These are phyloP conservation scores for Dictyostelium firmibasis DNA, from an alignment of 78 protist genomes.

Conservation along the genomic window DNA sequence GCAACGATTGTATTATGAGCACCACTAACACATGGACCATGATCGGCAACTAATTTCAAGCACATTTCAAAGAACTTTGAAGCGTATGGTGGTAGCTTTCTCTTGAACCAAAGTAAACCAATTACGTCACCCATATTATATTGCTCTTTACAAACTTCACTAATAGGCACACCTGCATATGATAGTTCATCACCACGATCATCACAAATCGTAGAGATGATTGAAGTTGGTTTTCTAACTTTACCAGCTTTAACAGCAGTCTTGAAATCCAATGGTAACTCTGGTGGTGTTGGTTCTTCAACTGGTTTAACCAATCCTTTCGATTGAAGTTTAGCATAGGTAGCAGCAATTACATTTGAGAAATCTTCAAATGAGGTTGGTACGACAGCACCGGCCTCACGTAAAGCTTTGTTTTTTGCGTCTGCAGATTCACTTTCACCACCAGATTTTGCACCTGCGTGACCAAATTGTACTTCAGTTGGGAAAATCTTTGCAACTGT, in stretches of 20 bases:
- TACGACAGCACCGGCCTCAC: conserved; percentile 92
- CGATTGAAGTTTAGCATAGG: conserved; percentile 58
- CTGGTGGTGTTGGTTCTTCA: conserved; percentile 88
- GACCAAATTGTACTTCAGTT: conserved; percentile 94
- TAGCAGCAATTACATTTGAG: conserved; percentile 66
- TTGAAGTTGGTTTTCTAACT: conserved; percentile 92
- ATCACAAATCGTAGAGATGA: conserved; percentile 94
- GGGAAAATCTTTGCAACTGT: conserved; percentile 91
- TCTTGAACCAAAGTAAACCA: conserved; percentile 95
- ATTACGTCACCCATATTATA: conserved; percentile 90
- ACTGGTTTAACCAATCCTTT: conserved; percentile 75
- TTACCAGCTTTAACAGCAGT: conserved; percentile 92
- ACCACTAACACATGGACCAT: conserved; percentile 97
- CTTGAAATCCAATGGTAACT: conserved; percentile 92
- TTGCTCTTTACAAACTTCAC: conserved; percentile 82
- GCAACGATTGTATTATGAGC: conserved; percentile 98
- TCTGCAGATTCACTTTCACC: conserved; percentile 85
- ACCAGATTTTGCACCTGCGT: conserved; percentile 94
- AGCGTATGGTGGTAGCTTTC: conserved; percentile 91
- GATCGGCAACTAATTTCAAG: conserved; percentile 94
- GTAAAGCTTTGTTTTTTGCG: conserved; percentile 91
- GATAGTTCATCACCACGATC: conserved; percentile 96
- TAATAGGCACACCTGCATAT: conserved; percentile 93
- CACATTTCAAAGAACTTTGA: conserved; percentile 93
- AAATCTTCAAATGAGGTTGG: conserved; percentile 93